Base-by-base conservation (phyloP, 2,329 filamentous ascomycete genomes). In the Lasiodiplodia theobromae region DNA sequence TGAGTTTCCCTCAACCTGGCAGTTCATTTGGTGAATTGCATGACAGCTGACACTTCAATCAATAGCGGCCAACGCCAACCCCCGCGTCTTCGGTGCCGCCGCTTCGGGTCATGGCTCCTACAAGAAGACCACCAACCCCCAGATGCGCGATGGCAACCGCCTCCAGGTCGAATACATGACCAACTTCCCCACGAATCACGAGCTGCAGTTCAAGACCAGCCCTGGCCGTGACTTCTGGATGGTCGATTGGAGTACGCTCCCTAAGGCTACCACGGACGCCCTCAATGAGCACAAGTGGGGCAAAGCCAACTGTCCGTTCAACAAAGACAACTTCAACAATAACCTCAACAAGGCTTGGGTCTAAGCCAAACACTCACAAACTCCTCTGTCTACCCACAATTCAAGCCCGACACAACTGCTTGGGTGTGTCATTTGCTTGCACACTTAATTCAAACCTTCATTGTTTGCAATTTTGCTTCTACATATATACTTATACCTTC, bases 61-160 rank as follows among this genome's bases (percentile, higher is more conserved):
- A 7, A 56, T 31, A 56, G 53, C 72, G 16, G 74, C 72, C 18
- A 74, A 72, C 0, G 10, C 18, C 25, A 52, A 64, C 60, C 73
- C 74, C 10, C 72, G 78, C 16, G 71, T 69, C 16, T 78, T 84
- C 57, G 71, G 78, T 16, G 81, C 76, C 18, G 75, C 79, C 52
- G 75, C 77, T 11, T 76, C 80, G 21, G 82, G 80, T 3, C 76
- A 74, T 21, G 80, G 83, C 68, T 77, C 80, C 25, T 72, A 71
- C 37, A 82, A 75, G 71, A 73, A 77, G 31, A 75, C 65, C 47
- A 71, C 72, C 23, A 71, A 64, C 21, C 71, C 62, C 4, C 74
- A 69, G 21, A 69, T 67, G 64, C 70, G 58, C 18, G 60, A 70
- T 6, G 74, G 74, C 25, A 72, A 71, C 47, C 72, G 72, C 38